Conservation (phyloP, 768 basidiomycete species). For the Boletus vinaceobasis region DNA sequence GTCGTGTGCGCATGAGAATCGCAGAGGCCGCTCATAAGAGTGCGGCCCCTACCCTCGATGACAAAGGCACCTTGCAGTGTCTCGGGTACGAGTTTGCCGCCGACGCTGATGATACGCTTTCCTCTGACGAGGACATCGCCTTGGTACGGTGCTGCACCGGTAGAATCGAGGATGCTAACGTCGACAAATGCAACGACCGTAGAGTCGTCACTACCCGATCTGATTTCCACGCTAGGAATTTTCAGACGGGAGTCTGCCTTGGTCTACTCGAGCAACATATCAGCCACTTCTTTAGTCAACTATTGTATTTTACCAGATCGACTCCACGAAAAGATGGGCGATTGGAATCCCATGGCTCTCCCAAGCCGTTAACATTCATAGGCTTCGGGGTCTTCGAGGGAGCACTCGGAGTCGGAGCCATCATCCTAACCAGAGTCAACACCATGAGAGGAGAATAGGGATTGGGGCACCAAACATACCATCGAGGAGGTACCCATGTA, state of each 20-base stretch:
- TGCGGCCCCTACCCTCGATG: conserved; percentile 32
- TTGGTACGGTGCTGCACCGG: conserved; percentile 30
- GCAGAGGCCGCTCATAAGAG: conserved; percentile 36
- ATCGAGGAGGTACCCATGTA: conserved; percentile 27
- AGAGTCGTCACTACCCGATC: conserved; percentile 16
- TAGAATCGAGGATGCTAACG: conserved; percentile 36
- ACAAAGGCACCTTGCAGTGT: conserved; percentile 19
- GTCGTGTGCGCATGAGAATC: conserved; percentile 35
- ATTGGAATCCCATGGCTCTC: conserved; percentile 23
- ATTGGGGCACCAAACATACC: conserved; percentile 3
- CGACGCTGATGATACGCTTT: conserved; percentile 29
- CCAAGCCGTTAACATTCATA: conserved; percentile 17
- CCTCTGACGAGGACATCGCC: conserved; percentile 35
- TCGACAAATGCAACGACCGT: conserved; percentile 23
- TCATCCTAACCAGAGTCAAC: conserved; percentile 16
- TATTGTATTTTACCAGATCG: conserved; percentile 15
- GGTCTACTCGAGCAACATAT: conserved; percentile 11
- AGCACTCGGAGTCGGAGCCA: conserved; percentile 7
- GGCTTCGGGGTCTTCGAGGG: neutral
- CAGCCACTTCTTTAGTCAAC: neutral
- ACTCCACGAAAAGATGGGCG: conserved; percentile 21
- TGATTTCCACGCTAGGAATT: conserved; percentile 24
- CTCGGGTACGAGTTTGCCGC: conserved; percentile 19
- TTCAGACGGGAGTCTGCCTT: conserved; percentile 22
- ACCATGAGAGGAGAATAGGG: neutral